phyloP scores from a whole-genome alignment of 371 early-diverging fungal species.

The Mortierella sp. region DNA sequence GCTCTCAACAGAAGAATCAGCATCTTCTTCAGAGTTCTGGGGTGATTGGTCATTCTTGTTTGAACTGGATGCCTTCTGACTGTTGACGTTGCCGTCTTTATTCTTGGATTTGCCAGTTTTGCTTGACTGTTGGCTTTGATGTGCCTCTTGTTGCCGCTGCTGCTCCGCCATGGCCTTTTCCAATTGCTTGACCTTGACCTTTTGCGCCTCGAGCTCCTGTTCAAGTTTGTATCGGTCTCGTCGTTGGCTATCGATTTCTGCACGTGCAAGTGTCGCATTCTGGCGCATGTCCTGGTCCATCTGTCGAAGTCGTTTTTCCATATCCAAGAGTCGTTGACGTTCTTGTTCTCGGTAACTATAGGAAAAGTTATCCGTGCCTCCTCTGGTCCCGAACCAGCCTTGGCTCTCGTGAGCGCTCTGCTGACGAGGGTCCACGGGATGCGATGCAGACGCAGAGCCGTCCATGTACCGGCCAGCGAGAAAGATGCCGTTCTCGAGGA shows the following conservation, averaged over 20 bases:
- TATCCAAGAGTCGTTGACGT: slow-evolving; percentile 27
- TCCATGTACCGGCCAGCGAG: slow-evolving; percentile 40
- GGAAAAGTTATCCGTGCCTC: no score
- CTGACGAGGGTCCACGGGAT: slow-evolving; percentile 1
- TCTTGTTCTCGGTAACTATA: slow-evolving; percentile 25
- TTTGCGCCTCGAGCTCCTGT: slow-evolving; percentile 46
- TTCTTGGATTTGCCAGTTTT: neutral
- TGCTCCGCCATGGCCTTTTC: slow-evolving; percentile 30
- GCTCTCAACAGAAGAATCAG: neutral
- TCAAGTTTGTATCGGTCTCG: slow-evolving; percentile 39
- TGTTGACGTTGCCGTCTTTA: neutral
- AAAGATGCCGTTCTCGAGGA: slow-evolving; percentile 37
- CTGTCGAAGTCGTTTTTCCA: slow-evolving; percentile 24
- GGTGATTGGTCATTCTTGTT: neutral
- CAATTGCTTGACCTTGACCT: slow-evolving; percentile 33
- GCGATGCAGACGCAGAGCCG: slow-evolving; percentile 7
- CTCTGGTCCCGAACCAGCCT: slow-evolving; percentile 10
- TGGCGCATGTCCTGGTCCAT: slow-evolving; percentile 39
- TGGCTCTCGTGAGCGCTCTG: slow-evolving; percentile 1
- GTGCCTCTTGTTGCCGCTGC: slow-evolving; percentile 11
- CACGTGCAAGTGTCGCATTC: slow-evolving; percentile 20
- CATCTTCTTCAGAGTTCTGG: no score
- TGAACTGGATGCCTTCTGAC: slow-evolving; percentile 5
- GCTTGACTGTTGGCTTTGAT: slow-evolving; percentile 17
- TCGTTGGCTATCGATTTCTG: slow-evolving; percentile 31